Base-by-base conservation (phyloP, 176 grass and related monocot species). In the Oryza officinalis region DNA sequence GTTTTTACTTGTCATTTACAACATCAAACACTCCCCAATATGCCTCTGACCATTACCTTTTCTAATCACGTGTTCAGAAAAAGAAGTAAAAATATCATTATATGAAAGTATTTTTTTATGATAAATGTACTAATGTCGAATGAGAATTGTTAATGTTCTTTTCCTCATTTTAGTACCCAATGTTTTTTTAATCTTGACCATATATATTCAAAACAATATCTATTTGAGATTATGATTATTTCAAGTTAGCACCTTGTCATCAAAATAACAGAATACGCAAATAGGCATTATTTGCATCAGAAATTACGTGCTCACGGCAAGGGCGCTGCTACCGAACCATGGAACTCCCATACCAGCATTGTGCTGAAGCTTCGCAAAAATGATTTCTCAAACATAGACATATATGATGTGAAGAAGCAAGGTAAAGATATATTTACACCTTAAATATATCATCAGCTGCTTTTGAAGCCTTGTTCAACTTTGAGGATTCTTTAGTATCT, bases 371-470 rank as follows among this genome's bases (percentile, higher is more conserved):
- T 83, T 59, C 31, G 18, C 3, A 17, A 6, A 46, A 49, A 35
- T 17, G 20, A 35, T 66, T 83, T 65, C 69, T 83, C 59, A 17
- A 72, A 87, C 79, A 83, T 32, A 80, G 49, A 65, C 27, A 81
- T 65, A 20, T 59, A 54, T 22, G 6, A 67, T 67, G 81, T 25
- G 38, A 67, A 25, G 27, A 4, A 47, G 75, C 14, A 66, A 4
- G 22, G 11, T 81, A 52, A 86, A 69, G n/a, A 69, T 77, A 71
- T 71, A 65, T 50, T 26, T 74, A 61, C 75, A 95, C 96, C 92
- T 98, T 93, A 79, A 98, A 91, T 65, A 98, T 93, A 75, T 93
- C 79, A 20, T 83, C 88, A 49, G 93, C 89, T n/a, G 83, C 93
- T 79, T 90, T 95, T 33, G 80, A 88, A 26, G 49, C 82, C 67